Base-by-base conservation (phyloP, 306 rosid species). In the Prinsepia uniflora region DNA sequence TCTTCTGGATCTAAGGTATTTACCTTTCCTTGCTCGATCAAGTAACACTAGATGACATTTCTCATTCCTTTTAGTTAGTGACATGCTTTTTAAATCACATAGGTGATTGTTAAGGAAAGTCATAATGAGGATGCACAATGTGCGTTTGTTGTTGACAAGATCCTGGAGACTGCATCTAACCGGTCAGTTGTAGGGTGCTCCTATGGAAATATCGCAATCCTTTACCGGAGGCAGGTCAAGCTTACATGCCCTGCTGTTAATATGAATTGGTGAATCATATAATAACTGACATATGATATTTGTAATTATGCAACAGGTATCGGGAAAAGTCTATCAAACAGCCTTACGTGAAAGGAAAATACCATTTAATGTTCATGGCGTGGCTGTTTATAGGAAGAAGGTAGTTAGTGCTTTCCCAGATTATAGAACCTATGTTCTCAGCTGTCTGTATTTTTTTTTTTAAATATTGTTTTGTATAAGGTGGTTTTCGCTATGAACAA, bases 371-470 rank as follows among this genome's bases (percentile, higher is more conserved):
- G 71, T 81, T 79, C 98, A 94, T 34, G 97, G 98, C 15, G 89
- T 90, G 47, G 98, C 98, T 34, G 89, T 94, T 80, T 94, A 94
- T 63, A 76, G 96, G 46, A 94, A 89, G 85, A 94, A 94, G 98
- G 98, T 94, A 78, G 17, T 66, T 19, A 7, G 5, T 19, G 68
- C 52, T 63, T 70, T 67, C 42, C 70, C 42, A 49, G 62, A 40
- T 61, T 56, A 34, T 48, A 72, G n/a, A 72, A 57, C 58, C 65
- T 34, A 44, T 36, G 17, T 58, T 50, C 67, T 72, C 68, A 14
- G 30, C 5, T 83, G 0, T 48, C 19, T 68, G 53, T 22, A 70
- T 14, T 56, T 39, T 74, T 36, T 67, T 15, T 36, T 67, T 18
- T n/a, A 5, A n/a, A 53, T 11, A 63, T 41, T 48, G 19, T 52